phyloP scores from a whole-genome alignment of 176 grass and related monocot species.

The Alopecurus myosuroides region DNA sequence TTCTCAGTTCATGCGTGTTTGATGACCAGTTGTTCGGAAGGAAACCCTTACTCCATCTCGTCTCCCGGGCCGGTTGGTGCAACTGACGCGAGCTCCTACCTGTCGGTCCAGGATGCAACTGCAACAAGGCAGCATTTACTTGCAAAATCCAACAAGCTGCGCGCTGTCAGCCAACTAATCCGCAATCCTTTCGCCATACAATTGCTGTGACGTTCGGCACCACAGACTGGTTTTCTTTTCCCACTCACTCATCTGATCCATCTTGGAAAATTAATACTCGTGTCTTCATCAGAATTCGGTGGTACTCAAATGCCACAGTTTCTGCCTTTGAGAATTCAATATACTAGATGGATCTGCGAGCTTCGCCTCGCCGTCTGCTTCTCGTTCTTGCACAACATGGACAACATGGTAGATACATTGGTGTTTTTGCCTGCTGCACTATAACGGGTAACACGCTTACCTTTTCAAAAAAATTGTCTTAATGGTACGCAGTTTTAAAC shows the following conservation, averaged over 20 bases:
- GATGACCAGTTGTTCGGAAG: not conserved
- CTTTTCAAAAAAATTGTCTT: no score
- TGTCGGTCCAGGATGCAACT: not conserved
- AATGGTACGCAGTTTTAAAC: no score
- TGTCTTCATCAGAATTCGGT: not conserved
- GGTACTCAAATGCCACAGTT: not conserved
- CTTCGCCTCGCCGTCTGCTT: no score
- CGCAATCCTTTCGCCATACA: not conserved
- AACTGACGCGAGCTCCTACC: not conserved
- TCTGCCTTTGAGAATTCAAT: not conserved
- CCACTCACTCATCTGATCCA: not conserved
- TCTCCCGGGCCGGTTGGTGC: not conserved
- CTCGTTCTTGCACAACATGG: no score
- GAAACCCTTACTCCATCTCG: not conserved
- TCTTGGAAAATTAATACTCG: not conserved
- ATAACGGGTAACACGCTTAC: no score
- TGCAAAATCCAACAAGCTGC: not conserved
- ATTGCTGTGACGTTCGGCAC: not conserved
- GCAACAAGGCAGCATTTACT: not conserved
- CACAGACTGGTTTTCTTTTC: not conserved
- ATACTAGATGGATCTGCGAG: no score
- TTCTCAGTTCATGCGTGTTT: slow-evolving; percentile 2
- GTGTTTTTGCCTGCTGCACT: no score
- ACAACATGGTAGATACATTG: no score
- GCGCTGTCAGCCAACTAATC: not conserved